Percentiles rank a stretch among this genome's conserved stretches.
Evolutionary conservation across 2,329 filamentous ascomycete genomes (phyloP).

Genomic region (Alternaria brassicicola): DNA sequence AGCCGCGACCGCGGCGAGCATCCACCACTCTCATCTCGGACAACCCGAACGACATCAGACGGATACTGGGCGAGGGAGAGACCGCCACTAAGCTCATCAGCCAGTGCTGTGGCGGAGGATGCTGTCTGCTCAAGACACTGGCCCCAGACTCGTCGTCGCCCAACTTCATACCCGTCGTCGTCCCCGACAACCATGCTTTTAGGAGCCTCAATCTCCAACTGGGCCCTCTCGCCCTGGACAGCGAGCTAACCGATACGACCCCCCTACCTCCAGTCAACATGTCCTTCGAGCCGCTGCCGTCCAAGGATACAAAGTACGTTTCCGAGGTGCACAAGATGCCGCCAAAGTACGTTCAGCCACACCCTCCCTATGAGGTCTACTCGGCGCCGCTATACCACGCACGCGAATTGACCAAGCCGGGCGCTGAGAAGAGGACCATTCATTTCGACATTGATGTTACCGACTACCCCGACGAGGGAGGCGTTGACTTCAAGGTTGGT

Average conservation of each 20-base stretch:
- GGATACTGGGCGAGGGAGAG: conserved; percentile 62
- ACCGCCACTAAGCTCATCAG: conserved; percentile 65
- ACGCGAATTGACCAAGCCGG: conserved; percentile 83
- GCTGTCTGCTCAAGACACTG: conserved; percentile 65
- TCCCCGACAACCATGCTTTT: conserved; percentile 85
- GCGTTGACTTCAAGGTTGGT: conserved; percentile 93
- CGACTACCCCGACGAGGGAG: conserved; percentile 83
- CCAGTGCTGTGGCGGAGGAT: conserved; percentile 69
- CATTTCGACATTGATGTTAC: conserved; percentile 98
- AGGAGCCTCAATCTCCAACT: conserved; percentile 78
- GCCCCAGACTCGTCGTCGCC: conserved; percentile 54
- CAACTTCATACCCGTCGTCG: conserved; percentile 55
- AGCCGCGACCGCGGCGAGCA: conserved; percentile 61
- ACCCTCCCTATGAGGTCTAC: conserved; percentile 90
- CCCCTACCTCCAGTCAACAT: conserved; percentile 78
- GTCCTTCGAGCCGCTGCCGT: conserved; percentile 66
- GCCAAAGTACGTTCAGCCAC: conserved; percentile 88
- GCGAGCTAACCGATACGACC: conserved; percentile 71
- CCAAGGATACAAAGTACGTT: conserved; percentile 51
- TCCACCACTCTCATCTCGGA: conserved; percentile 70
- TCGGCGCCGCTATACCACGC: conserved; percentile 85
- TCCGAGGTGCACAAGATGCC: conserved; percentile 66
- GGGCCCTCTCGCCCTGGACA: conserved; percentile 72
- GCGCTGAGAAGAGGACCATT: conserved; percentile 95
- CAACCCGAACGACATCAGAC: conserved; percentile 63